Evolutionary conservation across 2,329 filamentous ascomycete genomes (phyloP), one percentile per base, ranked within the genome.

Genomic region (Fusarium paranaense): DNA sequence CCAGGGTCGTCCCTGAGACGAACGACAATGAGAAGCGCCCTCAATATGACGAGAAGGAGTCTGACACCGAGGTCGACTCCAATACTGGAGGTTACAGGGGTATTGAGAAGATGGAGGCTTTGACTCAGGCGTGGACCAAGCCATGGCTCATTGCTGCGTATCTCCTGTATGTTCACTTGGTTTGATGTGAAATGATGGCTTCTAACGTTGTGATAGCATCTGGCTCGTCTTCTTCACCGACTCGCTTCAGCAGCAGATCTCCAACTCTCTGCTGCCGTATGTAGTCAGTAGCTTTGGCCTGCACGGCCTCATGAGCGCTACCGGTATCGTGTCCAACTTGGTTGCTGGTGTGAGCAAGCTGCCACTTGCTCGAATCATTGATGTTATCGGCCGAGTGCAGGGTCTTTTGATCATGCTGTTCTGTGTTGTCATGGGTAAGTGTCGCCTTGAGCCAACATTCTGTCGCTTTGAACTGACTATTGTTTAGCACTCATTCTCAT

Each of bases 371-470:
- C 91, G 91, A 77, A 82, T 91, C 22, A 84, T 91, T 47, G 88
- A 92, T 80, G 83, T 91, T n/a, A 91, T 88, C 81, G 90, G 89
- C 66, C 88, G 90, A 58, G 86, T 89, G n/a, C 86, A 90, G 76
- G 90, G 89, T 18, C 89, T 89, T 73, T 81, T 86, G 47, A 74
- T 90, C 42, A 69, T 69, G 67, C 40, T 69, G 6, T 25, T 62
- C 47, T 66, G 57, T 27, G 63, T 69, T 37, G 52, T 66, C 7
- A 62, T 62, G 9, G 30, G 64, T 62, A n/a, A 27, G 33, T 25
- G 11, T 9, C 8, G 11, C 8, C 2, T 38, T 16, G 6, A 14
- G 40, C 11, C 7, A 9, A 6, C 11, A 6, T 13, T 20, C 22
- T 42, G 10, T 22, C 18, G 3, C 10, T 38, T 16, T 18, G 6